Base-by-base conservation (phyloP, 208 protist genomes). In the Naegleria lovaniensis region DNA sequence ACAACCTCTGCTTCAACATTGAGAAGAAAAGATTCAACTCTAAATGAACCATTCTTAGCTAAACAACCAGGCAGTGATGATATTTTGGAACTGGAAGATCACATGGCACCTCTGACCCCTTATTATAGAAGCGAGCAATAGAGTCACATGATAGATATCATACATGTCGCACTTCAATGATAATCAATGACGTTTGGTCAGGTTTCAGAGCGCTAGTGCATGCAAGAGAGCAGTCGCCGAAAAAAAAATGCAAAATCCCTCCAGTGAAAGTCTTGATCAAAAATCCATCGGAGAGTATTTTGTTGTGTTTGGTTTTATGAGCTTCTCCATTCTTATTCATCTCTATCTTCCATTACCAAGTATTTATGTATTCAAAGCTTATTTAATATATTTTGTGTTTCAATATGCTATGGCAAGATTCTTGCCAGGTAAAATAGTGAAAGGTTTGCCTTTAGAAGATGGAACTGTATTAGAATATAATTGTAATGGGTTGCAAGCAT, bases 291-390 rank as follows among this genome's bases (percentile, higher is more conserved):
- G 36, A 85, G 83, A 40, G 38, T 48, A 40, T n/a, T 51, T 85
- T 85, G 83, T 85, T 25, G 40, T 85, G 15, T 51, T 85, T 85
- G 7, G 15, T 29, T 85, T 85, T 85, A 85, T 85, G 29, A 43
- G 36, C 41, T 85, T 85, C n/a, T 85, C 83, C 13, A 11, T 85
- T 29, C 25, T 85, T 1, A 48, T 85, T 7, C 40, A 48, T 48
- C 41, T 51, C 0, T 85, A n/a, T 16, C 29, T 85, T 29, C 83
- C 83, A 40, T 38, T 51, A 0, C 83, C 83, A 85, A 85, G 39
- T 51, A 5, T 43, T 15, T 85, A 40, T 51, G 33, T 48, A 33
- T 85, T 85, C 33, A 48, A 16, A 29, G 15, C 16, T 43, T 85
- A 85, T 43, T 85, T 48, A 13, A 48, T 48, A n/a, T 85, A 48